Conservation (phyloP, 2,329 filamentous ascomycete species). For the Graphilbum ipis-grandicollis region DNA sequence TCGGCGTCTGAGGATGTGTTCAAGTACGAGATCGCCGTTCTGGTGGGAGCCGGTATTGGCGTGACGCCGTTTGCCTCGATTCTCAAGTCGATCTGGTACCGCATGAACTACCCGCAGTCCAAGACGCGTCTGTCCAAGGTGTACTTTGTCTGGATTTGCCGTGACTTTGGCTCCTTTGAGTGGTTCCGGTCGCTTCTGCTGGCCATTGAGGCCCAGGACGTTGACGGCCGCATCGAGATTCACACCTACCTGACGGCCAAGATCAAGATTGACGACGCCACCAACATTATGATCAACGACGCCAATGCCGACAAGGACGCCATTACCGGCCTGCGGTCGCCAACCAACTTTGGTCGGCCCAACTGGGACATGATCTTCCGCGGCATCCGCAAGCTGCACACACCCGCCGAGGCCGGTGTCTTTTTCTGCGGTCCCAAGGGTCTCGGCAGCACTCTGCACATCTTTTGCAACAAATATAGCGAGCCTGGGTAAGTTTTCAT, state of each 20-base stretch:
- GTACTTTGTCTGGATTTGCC: conserved; percentile 87
- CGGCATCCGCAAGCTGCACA: conserved; percentile 62
- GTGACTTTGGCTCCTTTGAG: conserved; percentile 76
- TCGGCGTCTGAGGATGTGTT: conserved; percentile 79
- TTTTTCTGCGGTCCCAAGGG: conserved; percentile 80
- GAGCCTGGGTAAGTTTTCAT: conserved; percentile 50
- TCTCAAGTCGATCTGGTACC: conserved; percentile 84
- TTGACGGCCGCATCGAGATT: conserved; percentile 72
- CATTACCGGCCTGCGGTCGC: conserved; percentile 65
- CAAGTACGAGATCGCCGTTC: conserved; percentile 65
- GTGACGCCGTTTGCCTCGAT: conserved; percentile 80
- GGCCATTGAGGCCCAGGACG: conserved; percentile 73
- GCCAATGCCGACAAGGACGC: conserved; percentile 70
- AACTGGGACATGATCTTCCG: conserved; percentile 89
- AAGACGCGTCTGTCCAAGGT: conserved; percentile 69
- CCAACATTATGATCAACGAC: conserved; percentile 87
- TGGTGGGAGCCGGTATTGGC: conserved; percentile 71
- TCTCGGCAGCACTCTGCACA: conserved; percentile 57
- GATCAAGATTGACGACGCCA: conserved; percentile 72
- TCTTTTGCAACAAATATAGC: conserved; percentile 79
- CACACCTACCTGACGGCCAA: conserved; percentile 78
- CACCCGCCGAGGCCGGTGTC: conserved; percentile 55
- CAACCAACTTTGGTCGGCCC: conserved; percentile 71
- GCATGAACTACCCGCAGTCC: conserved; percentile 73
- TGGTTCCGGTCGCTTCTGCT: conserved; percentile 76